Evolutionary conservation across 768 basidiomycete species (phyloP).

Genomic region (Leccinum ochraceum): DNA sequence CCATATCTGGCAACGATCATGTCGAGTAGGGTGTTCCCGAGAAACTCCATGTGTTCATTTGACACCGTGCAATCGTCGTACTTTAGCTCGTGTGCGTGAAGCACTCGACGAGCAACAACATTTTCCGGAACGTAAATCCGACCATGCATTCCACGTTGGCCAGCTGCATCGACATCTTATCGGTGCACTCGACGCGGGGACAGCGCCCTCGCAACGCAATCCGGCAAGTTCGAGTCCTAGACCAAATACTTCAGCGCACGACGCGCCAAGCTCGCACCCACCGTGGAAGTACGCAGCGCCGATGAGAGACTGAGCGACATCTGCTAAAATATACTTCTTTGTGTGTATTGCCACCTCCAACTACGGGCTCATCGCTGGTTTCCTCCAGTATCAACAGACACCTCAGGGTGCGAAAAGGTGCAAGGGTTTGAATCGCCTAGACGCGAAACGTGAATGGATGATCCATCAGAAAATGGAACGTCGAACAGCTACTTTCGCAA

Average conservation of each 20-base stretch:
- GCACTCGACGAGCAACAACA: conserved; percentile 68
- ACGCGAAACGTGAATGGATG: conserved; percentile 50
- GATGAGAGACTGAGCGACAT: conserved; percentile 81
- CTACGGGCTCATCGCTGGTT: conserved; percentile 16
- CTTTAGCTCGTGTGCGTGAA: conserved; percentile 73
- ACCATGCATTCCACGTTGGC: conserved; percentile 62
- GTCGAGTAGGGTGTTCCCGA: conserved; percentile 73
- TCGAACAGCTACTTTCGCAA: conserved; percentile 63
- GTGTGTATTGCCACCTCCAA: conserved; percentile 27
- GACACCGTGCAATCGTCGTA: conserved; percentile 62
- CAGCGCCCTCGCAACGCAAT: conserved; percentile 45
- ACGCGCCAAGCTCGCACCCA: conserved; percentile 58
- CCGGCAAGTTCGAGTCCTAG: conserved; percentile 52
- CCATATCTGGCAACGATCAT: conserved; percentile 67
- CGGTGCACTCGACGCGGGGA: conserved; percentile 28
- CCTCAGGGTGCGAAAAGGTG: conserved; percentile 22
- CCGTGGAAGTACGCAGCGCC: conserved; percentile 77
- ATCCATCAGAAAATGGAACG: conserved; percentile 63
- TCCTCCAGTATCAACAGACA: conserved; percentile 26
- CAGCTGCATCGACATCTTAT: conserved; percentile 49
- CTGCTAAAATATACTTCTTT: conserved; percentile 64
- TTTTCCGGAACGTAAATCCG: conserved; percentile 71
- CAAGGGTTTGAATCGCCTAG: conserved; percentile 41
- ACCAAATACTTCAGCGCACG: conserved; percentile 58
- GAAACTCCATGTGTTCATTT: conserved; percentile 76